Evolutionary conservation across 805 yeast genomes (phyloP).

Genomic region (Hagleromyces aurorensis): DNA sequence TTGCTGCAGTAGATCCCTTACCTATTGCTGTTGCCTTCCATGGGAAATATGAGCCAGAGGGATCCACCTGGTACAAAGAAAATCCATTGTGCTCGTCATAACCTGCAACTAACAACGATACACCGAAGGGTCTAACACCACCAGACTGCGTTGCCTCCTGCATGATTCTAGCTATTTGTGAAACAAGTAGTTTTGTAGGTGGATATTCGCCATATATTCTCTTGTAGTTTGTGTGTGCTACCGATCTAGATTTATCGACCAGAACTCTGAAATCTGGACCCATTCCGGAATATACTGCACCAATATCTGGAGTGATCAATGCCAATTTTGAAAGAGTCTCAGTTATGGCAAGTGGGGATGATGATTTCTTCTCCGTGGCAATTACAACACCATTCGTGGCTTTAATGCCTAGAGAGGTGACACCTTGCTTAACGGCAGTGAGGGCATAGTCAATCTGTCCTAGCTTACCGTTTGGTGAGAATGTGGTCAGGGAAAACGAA

Average conservation of each 20-base stretch:
- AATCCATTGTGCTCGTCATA: conserved; percentile 69
- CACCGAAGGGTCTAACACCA: conserved; percentile 99
- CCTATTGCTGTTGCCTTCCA: conserved; percentile 99
- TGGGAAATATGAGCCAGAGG: conserved; percentile 95
- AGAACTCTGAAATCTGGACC: conserved; percentile 97
- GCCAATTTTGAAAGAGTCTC: conserved; percentile 75
- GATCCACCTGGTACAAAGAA: conserved; percentile 93
- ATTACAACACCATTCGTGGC: conserved; percentile 94
- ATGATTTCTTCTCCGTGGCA: conserved; percentile 91
- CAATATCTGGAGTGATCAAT: conserved; percentile 86
- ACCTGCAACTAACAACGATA: conserved; percentile 89
- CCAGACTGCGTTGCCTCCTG: conserved; percentile 99
- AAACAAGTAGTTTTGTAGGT: conserved; percentile 87
- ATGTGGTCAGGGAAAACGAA: conserved; percentile 93
- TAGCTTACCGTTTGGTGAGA: conserved; percentile 96
- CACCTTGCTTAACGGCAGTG: conserved; percentile 97
- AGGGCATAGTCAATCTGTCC: conserved; percentile 97
- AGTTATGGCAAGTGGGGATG: conserved; percentile 66
- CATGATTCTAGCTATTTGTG: conserved; percentile 92
- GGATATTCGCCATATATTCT: conserved; percentile 95
- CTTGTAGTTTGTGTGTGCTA: conserved; percentile 88
- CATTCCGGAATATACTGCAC: conserved; percentile 96
- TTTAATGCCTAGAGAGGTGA: conserved; percentile 88
- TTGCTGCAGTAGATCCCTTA: conserved; percentile 91
- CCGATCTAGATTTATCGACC: conserved; percentile 87